Conservation (phyloP, 2,329 filamentous ascomycete species). For the Seiridium cupressi region DNA sequence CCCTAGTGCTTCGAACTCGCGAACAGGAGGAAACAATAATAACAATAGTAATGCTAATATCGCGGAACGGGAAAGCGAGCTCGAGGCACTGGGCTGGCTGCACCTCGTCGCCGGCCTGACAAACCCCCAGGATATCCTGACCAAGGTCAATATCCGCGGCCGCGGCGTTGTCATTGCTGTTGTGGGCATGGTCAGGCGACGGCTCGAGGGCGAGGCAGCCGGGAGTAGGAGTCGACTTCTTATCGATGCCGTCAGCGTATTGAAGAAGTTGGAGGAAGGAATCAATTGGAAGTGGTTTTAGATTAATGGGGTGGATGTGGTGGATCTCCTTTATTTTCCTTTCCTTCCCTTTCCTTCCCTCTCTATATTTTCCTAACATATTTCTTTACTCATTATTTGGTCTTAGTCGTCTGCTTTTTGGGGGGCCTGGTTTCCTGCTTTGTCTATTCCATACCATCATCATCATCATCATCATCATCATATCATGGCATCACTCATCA, state of each 20-base stretch:
- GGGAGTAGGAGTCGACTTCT: constrained; percentile 47
- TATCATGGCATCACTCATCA: neutral
- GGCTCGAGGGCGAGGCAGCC: constrained; percentile 48
- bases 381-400: neutral
- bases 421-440: neutral
- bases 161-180: constrained; percentile 40
- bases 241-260: constrained; percentile 50
- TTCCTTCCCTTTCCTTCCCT: neutral
- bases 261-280: constrained; percentile 49
- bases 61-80: constrained; percentile 34
- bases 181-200: constrained; percentile 45
- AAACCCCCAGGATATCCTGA: constrained; percentile 36
- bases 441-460: neutral
- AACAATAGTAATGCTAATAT: constrained; percentile 11
- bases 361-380: neutral
- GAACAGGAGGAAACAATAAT: neutral
- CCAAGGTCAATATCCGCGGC: constrained; percentile 25
- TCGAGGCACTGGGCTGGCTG: constrained; percentile 29
- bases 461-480: neutral
- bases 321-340: neutral
- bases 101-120: constrained; percentile 37
- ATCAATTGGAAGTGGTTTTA: constrained; percentile 41
- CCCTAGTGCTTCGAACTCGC: neutral
- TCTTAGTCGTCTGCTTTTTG: neutral
- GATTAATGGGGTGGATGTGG: neutral